Evolutionary conservation across 2,329 filamentous ascomycete genomes (phyloP), one percentile per base, ranked within the genome.

Genomic region (Fusarium siculi): DNA sequence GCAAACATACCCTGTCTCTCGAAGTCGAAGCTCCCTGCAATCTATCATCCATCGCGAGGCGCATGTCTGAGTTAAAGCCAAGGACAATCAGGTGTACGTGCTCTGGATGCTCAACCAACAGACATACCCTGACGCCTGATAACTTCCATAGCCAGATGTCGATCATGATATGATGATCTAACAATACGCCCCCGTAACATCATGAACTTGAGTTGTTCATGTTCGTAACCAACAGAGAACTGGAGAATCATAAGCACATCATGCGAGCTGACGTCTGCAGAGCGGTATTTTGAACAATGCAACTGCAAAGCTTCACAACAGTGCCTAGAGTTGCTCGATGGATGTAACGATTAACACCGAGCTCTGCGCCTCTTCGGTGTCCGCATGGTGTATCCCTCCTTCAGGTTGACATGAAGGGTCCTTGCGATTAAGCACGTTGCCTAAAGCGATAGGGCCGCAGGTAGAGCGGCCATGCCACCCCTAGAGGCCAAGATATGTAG

Each of bases 181-280:
- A 68, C 50, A 58, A 30, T 46, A 59, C 32, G 25, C 44, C 47
- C 44, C 30, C 30, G n/a, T 39, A 23, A 52, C 15, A 59, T 40
- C 57, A 53, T 58, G 61, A 54, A 52, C 21, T 59, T 40, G 46
- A 28, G 19, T 56, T 56, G 19, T 32, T 28, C 56, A 36, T 25
- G 15, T 23, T 39, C 34, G 53, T 53, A 32, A 49, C 50, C 32
- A 61, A 56, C 64, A 32, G 34, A 49, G 36, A 49, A 56, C 32
- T 28, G 23, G 43, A 21, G 18, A 58, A 50, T 25, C 23, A 54
- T 53, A 40, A 65, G 37, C 56, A 67, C 53, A 40, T 37, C 44
- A 73, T 73, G 66, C 61, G 70, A 47, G 43, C 44, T 70, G 65
- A 66, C 55, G 46, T 60, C 72, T 70, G 36, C 40, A 61, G 49